Evolutionary conservation across 495 filamentous ascomycete genomes (phyloP).

Genomic region (Glarea lozoyensis): DNA sequence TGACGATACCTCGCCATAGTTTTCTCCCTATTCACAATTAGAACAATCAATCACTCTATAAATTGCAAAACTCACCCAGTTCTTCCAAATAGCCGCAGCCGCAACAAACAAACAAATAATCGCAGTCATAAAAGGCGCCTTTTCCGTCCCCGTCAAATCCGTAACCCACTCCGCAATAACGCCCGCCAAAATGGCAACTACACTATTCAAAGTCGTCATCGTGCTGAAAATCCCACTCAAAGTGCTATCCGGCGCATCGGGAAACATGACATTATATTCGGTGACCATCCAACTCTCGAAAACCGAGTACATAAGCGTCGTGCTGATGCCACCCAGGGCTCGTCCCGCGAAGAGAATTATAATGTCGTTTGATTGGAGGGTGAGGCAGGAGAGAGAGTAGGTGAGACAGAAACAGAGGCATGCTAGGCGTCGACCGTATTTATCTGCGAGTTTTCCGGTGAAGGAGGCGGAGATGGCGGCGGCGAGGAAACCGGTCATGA

Average conservation of each 20-base stretch:
- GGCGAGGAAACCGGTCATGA: constrained; percentile 42
- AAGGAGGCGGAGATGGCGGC: constrained; percentile 38
- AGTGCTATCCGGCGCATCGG: constrained; percentile 24
- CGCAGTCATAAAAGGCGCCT: constrained; percentile 39
- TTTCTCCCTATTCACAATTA: constrained; percentile 28
- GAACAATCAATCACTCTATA: background rate
- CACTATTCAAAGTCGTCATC: constrained; percentile 40
- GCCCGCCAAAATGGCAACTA: constrained; percentile 41
- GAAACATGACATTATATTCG: constrained; percentile 31
- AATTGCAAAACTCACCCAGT: constrained; percentile 34
- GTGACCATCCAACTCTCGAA: constrained; percentile 54
- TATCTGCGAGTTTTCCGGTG: constrained; percentile 40
- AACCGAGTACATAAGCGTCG: constrained; percentile 43
- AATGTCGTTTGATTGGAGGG: constrained; percentile 29
- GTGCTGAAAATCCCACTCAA: constrained; percentile 38
- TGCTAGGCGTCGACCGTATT: constrained; percentile 34
- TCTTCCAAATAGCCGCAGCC: constrained; percentile 29
- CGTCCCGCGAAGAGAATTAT: constrained; percentile 37
- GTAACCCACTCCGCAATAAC: constrained; percentile 30
- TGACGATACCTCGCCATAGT: constrained; percentile 29
- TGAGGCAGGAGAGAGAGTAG: constrained; percentile 41
- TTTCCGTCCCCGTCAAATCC: constrained; percentile 32
- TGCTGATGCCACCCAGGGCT: constrained; percentile 43
- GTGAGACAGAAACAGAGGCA: constrained; percentile 41
- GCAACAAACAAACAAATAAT: constrained; percentile 30